phyloP scores from a whole-genome alignment of 306 rosid species.

The Quercus bicolor region DNA sequence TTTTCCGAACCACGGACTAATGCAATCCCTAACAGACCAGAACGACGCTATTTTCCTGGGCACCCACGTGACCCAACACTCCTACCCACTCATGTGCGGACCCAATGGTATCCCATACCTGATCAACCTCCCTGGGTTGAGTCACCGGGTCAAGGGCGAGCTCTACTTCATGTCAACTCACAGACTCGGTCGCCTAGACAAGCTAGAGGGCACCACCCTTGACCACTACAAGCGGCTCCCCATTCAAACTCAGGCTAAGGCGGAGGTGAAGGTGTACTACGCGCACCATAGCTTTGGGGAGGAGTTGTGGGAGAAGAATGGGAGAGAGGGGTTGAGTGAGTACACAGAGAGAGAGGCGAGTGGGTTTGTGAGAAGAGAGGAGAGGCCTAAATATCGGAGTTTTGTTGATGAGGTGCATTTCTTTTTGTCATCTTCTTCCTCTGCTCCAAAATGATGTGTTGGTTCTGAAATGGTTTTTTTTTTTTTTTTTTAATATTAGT shows the following conservation, averaged over 20 bases:
- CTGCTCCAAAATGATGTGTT: too few relatives aligned
- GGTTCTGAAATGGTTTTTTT: too few relatives aligned
- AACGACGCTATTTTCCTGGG: constrained; percentile 45
- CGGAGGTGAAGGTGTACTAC: constrained; percentile 41
- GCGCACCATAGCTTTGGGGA: constrained; percentile 51
- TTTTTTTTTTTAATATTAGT: too few relatives aligned
- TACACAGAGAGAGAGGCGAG: constrained; percentile 33
- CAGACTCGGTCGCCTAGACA: constrained; percentile 48
- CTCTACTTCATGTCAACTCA: constrained; percentile 39
- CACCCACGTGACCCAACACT: constrained; percentile 16
- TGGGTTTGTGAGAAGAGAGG: constrained; percentile 28
- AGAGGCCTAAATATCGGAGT: constrained; percentile 20
- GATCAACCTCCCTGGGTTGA: constrained; percentile 51
- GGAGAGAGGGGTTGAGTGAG: constrained; percentile 34
- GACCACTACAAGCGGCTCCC: constrained; percentile 56
- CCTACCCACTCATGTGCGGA: constrained; percentile 55
- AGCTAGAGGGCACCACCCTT: constrained; percentile 36
- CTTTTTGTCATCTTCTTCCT: constrained; percentile 2
- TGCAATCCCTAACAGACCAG: constrained; percentile 29
- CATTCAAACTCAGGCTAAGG: not conserved
- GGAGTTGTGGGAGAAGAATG: constrained; percentile 45
- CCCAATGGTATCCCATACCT: constrained; percentile 66
- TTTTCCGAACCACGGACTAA: constrained; percentile 44
- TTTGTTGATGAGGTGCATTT: constrained; percentile 21
- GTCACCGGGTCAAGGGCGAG: constrained; percentile 52